A percentile compares a stretch with the other conserved stretches of the same genome.
Conservation (phyloP, 73 alveolate genomes). For the Paramecium sexaurelia region DNA sequence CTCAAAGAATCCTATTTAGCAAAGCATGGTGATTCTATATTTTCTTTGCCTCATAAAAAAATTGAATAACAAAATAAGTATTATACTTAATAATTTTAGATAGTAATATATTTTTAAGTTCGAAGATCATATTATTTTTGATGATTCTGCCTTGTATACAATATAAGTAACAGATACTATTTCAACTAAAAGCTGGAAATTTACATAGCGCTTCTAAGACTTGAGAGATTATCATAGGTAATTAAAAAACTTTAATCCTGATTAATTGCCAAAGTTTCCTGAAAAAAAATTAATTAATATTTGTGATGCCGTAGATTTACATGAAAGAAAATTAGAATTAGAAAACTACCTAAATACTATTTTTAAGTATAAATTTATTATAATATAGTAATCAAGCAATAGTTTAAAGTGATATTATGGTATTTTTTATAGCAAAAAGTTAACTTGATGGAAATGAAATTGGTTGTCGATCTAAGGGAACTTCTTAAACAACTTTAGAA, state of each 20-base stretch:
- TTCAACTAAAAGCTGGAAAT: background rate
- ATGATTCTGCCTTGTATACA: background rate
- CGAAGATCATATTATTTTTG: background rate
- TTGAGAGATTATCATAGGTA: conserved; percentile 4
- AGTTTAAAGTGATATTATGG: conserved; percentile 3
- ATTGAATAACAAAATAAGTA: background rate
- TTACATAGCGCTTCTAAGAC: background rate
- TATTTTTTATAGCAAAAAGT: background rate
- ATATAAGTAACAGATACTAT: background rate
- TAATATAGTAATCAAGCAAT: background rate
- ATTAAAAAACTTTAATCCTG: background rate
- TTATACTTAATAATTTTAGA: background rate
- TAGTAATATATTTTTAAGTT: background rate
- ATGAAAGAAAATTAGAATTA: background rate
- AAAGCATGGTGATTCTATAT: background rate
- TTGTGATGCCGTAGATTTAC: background rate
- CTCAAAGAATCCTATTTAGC: background rate
- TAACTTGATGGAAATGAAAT: conserved; percentile 13
- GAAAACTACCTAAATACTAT: background rate
- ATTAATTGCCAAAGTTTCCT: background rate
- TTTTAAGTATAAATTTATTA: background rate
- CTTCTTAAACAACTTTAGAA: conserved; percentile 2
- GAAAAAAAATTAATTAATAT: background rate
- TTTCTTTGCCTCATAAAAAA: background rate
- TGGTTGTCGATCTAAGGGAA: conserved; percentile 26